Evolutionary conservation across 257 asterid species (phyloP).

Genomic region (Solanum megistacrolobum): DNA sequence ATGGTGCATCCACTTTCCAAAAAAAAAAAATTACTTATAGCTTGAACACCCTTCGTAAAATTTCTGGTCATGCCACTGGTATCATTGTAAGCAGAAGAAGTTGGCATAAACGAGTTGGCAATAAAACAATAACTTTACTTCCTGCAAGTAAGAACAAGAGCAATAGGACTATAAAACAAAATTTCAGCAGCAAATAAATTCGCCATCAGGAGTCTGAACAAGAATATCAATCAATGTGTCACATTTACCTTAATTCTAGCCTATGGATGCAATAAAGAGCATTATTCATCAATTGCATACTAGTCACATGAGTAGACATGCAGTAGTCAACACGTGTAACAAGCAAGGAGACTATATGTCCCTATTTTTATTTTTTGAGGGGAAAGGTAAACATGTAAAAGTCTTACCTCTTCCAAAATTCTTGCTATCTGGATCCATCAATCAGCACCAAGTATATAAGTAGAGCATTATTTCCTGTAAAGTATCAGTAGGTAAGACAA

Average conservation of each 20-base stretch:
- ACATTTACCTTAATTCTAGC: not conserved
- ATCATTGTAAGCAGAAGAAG: not conserved
- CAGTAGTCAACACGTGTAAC: not conserved
- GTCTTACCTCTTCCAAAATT: constrained; percentile 90
- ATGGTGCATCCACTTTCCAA: not conserved
- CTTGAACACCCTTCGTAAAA: not conserved
- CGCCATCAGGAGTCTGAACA: not conserved
- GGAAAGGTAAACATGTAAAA: not conserved
- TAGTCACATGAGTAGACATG: not conserved
- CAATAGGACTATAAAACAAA: not conserved
- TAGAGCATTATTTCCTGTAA: constrained; percentile 39
- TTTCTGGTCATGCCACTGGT: not conserved
- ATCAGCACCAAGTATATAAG: constrained; percentile 35
- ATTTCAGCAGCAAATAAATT: not conserved
- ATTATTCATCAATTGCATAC: not conserved
- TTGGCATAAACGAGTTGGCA: not conserved
- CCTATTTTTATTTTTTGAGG: not conserved
- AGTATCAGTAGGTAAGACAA: not conserved
- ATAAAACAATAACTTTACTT: not conserved
- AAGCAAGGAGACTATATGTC: not conserved
- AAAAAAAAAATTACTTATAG: not conserved
- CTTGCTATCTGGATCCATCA: constrained; percentile 82
- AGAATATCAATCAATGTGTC: not conserved
- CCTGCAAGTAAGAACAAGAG: not conserved
- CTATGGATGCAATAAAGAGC: not conserved